phyloP scores from a whole-genome alignment of 805 yeast species.

The Clavispora santaluciae region DNA sequence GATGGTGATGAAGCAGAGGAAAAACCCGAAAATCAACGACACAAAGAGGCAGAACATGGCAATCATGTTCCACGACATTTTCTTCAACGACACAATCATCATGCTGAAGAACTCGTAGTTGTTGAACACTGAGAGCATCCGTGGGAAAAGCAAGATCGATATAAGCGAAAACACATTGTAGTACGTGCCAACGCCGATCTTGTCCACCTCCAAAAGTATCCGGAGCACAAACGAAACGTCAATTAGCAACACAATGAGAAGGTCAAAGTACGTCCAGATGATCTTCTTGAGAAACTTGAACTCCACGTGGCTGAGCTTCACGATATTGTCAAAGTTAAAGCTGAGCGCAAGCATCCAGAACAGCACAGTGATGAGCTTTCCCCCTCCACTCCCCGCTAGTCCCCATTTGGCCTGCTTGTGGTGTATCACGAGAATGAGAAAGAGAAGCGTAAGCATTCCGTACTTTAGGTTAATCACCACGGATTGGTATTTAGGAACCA shows the following conservation, averaged over 20 bases:
- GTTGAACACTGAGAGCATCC: slow-evolving; percentile 47
- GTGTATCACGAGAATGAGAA: slow-evolving; percentile 25
- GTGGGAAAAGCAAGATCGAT: slow-evolving; percentile 46
- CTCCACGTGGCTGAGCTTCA: slow-evolving; percentile 42
- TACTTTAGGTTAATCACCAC: slow-evolving; percentile 35
- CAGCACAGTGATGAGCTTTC: slow-evolving; percentile 23
- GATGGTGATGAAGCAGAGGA: slow-evolving; percentile 48
- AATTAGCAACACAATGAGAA: slow-evolving; percentile 36
- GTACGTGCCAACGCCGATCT: slow-evolving; percentile 15
- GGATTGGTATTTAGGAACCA: slow-evolving; percentile 40
- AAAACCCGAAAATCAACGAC: slow-evolving; percentile 51
- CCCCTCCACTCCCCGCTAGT: slow-evolving; percentile 3
- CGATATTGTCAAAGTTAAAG: slow-evolving; percentile 43
- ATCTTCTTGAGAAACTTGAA: slow-evolving; percentile 42
- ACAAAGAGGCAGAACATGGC: slow-evolving; percentile 45
- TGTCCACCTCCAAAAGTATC: slow-evolving; percentile 12
- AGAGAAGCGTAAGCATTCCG: slow-evolving; percentile 26
- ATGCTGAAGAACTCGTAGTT: slow-evolving; percentile 48
- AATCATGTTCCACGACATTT: slow-evolving; percentile 47
- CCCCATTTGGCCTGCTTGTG: slow-evolving; percentile 12
- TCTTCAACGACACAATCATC: slow-evolving; percentile 46
- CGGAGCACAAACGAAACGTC: slow-evolving; percentile 27
- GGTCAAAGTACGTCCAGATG: slow-evolving; percentile 51
- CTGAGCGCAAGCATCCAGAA: slow-evolving; percentile 45
- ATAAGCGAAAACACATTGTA: slow-evolving; percentile 35